Conservation (phyloP, 169 alveolate species). For the Plasmodium relictum region DNA sequence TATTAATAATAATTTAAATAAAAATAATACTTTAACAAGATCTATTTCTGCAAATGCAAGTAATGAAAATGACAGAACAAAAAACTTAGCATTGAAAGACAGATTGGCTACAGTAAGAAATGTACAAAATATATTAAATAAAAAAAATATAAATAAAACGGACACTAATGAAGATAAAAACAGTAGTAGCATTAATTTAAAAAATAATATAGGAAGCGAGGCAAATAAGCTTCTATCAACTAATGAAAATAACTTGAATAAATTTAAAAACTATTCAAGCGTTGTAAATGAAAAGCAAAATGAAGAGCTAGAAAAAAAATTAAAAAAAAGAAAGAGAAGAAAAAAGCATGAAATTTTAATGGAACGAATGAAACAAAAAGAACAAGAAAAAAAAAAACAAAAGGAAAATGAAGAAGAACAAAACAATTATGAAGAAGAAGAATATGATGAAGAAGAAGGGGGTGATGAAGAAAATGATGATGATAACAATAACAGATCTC, state of each 20-base stretch:
- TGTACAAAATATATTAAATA: constrained; percentile 62
- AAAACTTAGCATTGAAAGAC: constrained; percentile 69
- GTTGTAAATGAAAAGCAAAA: constrained; percentile 73
- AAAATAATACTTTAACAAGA: constrained; percentile 31
- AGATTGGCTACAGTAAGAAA: constrained; percentile 75
- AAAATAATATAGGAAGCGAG: constrained; percentile 22
- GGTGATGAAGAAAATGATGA: constrained; percentile 17
- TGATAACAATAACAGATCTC: constrained; percentile 13
- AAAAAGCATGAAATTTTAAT: constrained; percentile 67
- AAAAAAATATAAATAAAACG: constrained; percentile 64
- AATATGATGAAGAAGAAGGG: constrained; percentile 3
- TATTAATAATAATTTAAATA: constrained; percentile 48
- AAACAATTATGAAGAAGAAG: constrained; percentile 36
- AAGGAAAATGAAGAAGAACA: constrained; percentile 36
- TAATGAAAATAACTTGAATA: constrained; percentile 25
- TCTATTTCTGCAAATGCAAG: constrained; percentile 53
- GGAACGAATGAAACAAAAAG: constrained; percentile 48
- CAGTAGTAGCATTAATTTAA: constrained; percentile 10
- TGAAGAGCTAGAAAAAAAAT: constrained; percentile 67
- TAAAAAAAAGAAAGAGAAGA: constrained; percentile 61
- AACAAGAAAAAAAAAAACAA: constrained; percentile 52
- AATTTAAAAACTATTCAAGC: constrained; percentile 73
- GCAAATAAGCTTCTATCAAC: constrained; percentile 12
- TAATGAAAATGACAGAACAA: constrained; percentile 70
- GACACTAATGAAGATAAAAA: constrained; percentile 37